Conservation (phyloP, 2,329 filamentous ascomycete genomes). For the Phialocephala subalpina region DNA sequence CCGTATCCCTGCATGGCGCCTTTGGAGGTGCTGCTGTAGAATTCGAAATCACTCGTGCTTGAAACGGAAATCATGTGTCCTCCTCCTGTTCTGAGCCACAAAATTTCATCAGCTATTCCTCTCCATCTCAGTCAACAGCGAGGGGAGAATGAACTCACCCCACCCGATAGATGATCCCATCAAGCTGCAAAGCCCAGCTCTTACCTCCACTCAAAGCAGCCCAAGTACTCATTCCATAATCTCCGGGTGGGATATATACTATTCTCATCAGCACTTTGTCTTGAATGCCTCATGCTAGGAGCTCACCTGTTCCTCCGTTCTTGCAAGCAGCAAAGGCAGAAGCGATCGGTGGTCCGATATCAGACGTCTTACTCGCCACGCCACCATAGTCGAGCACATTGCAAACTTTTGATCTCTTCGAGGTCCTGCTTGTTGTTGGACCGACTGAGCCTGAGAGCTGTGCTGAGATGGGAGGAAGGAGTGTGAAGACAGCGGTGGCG, state of each 20-base stretch:
- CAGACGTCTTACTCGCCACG: slow-evolving; percentile 53
- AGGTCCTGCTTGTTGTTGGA: slow-evolving; percentile 50
- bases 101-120: not conserved
- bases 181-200: slow-evolving; percentile 58
- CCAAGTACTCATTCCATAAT: slow-evolving; percentile 59
- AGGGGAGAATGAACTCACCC: slow-evolving; percentile 41
- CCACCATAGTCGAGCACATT: slow-evolving; percentile 56
- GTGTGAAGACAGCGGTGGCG: slow-evolving; percentile 20
- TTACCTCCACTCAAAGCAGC: slow-evolving; percentile 55
- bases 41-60: slow-evolving; percentile 58
- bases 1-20: slow-evolving; percentile 62
- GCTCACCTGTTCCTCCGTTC: slow-evolving; percentile 46
- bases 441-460: slow-evolving; percentile 53
- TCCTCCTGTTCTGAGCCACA: slow-evolving; percentile 42
- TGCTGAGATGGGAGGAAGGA: slow-evolving; percentile 41
- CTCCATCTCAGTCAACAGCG: not conserved
- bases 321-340: slow-evolving; percentile 54
- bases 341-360: slow-evolving; percentile 52
- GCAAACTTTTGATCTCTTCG: slow-evolving; percentile 52
- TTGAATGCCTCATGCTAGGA: too few species aligned
- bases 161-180: slow-evolving; percentile 59
- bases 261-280: slow-evolving; percentile 2
- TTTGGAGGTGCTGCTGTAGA: slow-evolving; percentile 58
- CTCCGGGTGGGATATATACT: slow-evolving; percentile 42
- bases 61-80: slow-evolving; percentile 62